Conservation (phyloP, 2,329 filamentous ascomycete genomes). For the Xylariaceae sp. region DNA sequence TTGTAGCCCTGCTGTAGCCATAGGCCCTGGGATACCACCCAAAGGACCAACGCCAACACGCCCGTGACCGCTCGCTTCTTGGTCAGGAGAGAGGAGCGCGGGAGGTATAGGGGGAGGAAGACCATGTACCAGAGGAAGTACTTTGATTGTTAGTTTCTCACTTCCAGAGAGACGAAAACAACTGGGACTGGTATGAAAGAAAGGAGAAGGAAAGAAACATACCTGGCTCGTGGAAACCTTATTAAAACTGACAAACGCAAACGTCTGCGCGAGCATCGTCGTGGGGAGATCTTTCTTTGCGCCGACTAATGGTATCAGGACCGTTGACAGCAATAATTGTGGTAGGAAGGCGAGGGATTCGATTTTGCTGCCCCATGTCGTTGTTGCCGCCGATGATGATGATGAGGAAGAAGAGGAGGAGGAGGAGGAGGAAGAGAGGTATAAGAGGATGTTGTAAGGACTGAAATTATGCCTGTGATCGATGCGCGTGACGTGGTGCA, state of each 20-base stretch:
- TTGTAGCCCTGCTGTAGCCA: conserved; percentile 73
- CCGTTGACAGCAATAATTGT: conserved; percentile 72
- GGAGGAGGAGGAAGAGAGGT: conserved; percentile 65
- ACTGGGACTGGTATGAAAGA: not conserved
- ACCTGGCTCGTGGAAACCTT: conserved; percentile 99
- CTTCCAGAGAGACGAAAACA: too few relatives aligned
- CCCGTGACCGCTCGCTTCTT: conserved; percentile 47
- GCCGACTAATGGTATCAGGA: conserved; percentile 69
- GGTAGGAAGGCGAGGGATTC: conserved; percentile 86
- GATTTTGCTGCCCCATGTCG: conserved; percentile 38
- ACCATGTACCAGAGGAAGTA: conserved; percentile 99
- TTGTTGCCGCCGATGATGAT: conserved; percentile 4
- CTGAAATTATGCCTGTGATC: conserved; percentile 99
- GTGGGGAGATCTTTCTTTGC: conserved; percentile 77
- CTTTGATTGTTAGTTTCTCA: conserved; percentile 39
- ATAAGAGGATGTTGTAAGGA: conserved; percentile 87
- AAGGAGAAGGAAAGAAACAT: conserved; percentile 29
- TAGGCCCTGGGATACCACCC: too few relatives aligned
- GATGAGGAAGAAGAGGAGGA: conserved; percentile 16
- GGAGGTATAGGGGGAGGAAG: conserved; percentile 86
- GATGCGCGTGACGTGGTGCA: conserved; percentile 87
- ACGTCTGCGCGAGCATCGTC: conserved; percentile 90
- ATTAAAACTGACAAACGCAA: conserved; percentile 96
- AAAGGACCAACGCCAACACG: too few relatives aligned
- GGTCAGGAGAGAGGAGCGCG: conserved; percentile 64